A percentile compares a stretch with the other conserved stretches of the same genome.
These are phyloP conservation scores for Ophiostoma tasmaniense DNA, from an alignment of 2,329 filamentous ascomycete genomes.

Conservation along the genomic window DNA sequence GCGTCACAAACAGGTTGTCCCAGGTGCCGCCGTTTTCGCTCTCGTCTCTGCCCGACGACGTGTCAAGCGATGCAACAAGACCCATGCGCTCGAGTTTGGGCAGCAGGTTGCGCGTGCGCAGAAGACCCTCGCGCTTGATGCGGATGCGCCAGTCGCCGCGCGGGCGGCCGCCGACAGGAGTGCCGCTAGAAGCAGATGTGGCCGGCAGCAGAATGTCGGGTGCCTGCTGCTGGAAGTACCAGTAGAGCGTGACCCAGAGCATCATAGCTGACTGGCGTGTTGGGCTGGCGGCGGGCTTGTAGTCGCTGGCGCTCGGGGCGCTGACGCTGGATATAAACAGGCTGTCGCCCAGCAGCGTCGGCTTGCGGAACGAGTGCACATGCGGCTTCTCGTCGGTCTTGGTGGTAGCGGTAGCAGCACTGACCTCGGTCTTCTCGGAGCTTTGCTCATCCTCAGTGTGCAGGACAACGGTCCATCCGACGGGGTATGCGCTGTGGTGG, in stretches of 20 bases:
- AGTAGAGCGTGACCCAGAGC: constrained; percentile 88
- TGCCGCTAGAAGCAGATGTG: constrained; percentile 49
- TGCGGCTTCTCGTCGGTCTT: constrained; percentile 20
- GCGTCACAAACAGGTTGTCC: constrained; percentile 73
- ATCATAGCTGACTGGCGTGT: constrained; percentile 92
- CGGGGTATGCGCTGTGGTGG: constrained; percentile 63
- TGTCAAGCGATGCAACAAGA: constrained; percentile 63
- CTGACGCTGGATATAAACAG: constrained; percentile 90
- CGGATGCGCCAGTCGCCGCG: constrained; percentile 80
- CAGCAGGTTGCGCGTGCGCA: constrained; percentile 72
- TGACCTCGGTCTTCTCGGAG: constrained; percentile 6
- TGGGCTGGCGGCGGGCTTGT: constrained; percentile 68
- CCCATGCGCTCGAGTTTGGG: constrained; percentile 94
- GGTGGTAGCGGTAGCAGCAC: constrained; percentile 7
- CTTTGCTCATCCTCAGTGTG: constrained; percentile 51
- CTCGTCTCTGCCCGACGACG: constrained; percentile 48
- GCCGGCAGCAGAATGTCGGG: constrained; percentile 56
- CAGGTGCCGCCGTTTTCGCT: constrained; percentile 48
- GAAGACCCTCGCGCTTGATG: constrained; percentile 78
- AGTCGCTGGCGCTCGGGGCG: constrained; percentile 70
- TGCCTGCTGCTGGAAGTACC: constrained; percentile 89
- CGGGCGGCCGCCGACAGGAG: constrained; percentile 62
- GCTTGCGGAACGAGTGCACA: constrained; percentile 59
- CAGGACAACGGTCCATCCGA: constrained; percentile 84
- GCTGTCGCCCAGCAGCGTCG: constrained; percentile 69